Percentiles rank a stretch among this genome's conserved stretches.
phyloP scores from a whole-genome alignment of 495 filamentous ascomycete species.

The Lasiosphaeria ovina region DNA sequence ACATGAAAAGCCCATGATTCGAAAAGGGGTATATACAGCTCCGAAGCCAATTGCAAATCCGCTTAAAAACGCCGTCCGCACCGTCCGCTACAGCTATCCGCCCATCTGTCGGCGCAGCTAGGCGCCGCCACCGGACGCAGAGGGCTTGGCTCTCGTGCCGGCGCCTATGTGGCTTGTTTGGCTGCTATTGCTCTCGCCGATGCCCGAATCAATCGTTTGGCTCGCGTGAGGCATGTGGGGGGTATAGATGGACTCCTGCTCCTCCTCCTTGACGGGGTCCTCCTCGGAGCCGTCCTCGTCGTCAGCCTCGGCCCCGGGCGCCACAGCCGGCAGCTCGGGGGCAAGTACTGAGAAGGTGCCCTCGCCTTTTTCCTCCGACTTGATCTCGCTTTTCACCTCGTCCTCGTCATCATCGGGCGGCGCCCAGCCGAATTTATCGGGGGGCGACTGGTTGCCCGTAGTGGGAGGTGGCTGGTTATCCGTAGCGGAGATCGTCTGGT shows the following conservation, averaged over 20 bases:
- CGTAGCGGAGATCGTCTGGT: slow-evolving; percentile 47
- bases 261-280: slow-evolving; percentile 30
- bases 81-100: too few species aligned
- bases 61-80: too few species aligned
- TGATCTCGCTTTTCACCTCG: slow-evolving; percentile 15
- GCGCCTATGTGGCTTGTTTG: slow-evolving; percentile 19
- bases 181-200: slow-evolving; percentile 49
- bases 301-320: slow-evolving; percentile 29
- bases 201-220: slow-evolving; percentile 38
- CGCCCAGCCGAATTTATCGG: slow-evolving; percentile 29
- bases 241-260: slow-evolving; percentile 26
- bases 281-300: slow-evolving; percentile 32
- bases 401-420: background rate
- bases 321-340: slow-evolving; percentile 8
- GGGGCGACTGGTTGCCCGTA: slow-evolving; percentile 46
- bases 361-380: slow-evolving; percentile 28
- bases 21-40: too few species aligned
- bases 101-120: too few species aligned
- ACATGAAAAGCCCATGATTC: too few species aligned
- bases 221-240: too few species aligned
- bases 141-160: too few species aligned
- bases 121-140: too few species aligned
- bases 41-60: too few species aligned
- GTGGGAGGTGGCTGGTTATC: slow-evolving; percentile 50
- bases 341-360: background rate